Base-by-base conservation (phyloP, 2,329 filamentous ascomycete genomes). In the Pyricularia pennisetigena region DNA sequence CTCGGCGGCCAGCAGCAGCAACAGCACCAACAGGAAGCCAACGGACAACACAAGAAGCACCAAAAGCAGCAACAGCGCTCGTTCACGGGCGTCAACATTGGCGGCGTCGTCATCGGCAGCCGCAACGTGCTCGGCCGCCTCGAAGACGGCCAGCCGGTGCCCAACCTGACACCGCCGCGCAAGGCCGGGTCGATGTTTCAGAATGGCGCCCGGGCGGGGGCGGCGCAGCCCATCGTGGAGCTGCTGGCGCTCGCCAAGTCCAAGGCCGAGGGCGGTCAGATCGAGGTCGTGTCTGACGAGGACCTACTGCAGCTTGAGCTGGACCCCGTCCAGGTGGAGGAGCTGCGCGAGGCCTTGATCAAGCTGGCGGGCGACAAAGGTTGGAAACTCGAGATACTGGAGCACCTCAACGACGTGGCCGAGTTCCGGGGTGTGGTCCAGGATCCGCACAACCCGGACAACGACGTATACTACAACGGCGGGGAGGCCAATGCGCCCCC, bases 371-470 rank as follows among this genome's bases (percentile, higher is more conserved):
- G 88, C 2, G 87, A 89, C 8, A 86, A 88, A 71, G 87, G 88
- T 20, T 97, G 93, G 93, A 90, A 88, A 73, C 80, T 97, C 69
- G 91, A 95, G 77, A 82, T 95, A 16, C 86, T 95, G 0, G 90
- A 95, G 73, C 82, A 87, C 12, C 85, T 89, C 1, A 83, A 85
- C 26, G 79, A 82, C 4, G 75, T 76, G 4, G 80, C 86, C 70
- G 89, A 93, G 74, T 86, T 94, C 59, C 81, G 90, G 63, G 91
- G 90, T 0, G 86, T 91, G 61, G 84, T 94, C 20, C 88, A 90
- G 30, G 79, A 80, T 26, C 66, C 54, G 54, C 23, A 66, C 10
- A 14, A 66, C 64, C 30, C 64, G 32, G 26, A 67, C 20, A 24
- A 61, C 28, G 49, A 30, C 28, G 29, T 24, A 14, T 66, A 66